Base-by-base conservation (phyloP, 345 rosid species). In the Acer yangbiense region DNA sequence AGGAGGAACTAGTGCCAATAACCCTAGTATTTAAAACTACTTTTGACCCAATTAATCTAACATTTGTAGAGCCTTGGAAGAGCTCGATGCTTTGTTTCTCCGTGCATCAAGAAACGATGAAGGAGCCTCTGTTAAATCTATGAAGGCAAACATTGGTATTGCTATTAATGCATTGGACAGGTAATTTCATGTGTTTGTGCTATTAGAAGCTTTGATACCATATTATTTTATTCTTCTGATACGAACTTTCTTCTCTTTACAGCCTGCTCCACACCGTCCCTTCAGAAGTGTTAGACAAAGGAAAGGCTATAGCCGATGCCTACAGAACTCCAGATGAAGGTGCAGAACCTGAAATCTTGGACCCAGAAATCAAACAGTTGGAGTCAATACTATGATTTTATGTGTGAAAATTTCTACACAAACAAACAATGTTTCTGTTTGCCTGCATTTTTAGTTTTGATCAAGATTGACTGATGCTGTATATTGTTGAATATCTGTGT, bases 211-310 rank as follows among this genome's bases (percentile, higher is more conserved):
- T 48, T 48, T 25, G 23, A 18, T 52, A 2, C 20, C 29, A 7
- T 6, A 9, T 58, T 39, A 20, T 72, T 35, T 57, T 54, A 58
- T 32, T 67, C 62, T 18, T 43, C 25, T 80, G 9, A 71, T 23
- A 64, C 14, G 17, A 13, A 52, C 52, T 29, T 29, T 29, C 32
- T 70, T 50, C 72, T 64, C 2, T 67, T 65, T 73, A 66, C 93
- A 90, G 96, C 77, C 90, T 93, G 67, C 87, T 95, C 77, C 86
- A 86, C 39, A 92, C 97, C 4, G 90, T 92, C 74, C 97, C 97
- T 66, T 77, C 90, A 3, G 86, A 87, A 65, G 89, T 90, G 50
- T 76, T 95, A 60, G 87, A 80, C 72, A 87, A 79, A 82, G 98
- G 96, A 63, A 89, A 83, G 86, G 91, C 93, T 39, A 82, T 90